phyloP scores from a whole-genome alignment of 208 protist species.

The Trypanosoma congolense region DNA sequence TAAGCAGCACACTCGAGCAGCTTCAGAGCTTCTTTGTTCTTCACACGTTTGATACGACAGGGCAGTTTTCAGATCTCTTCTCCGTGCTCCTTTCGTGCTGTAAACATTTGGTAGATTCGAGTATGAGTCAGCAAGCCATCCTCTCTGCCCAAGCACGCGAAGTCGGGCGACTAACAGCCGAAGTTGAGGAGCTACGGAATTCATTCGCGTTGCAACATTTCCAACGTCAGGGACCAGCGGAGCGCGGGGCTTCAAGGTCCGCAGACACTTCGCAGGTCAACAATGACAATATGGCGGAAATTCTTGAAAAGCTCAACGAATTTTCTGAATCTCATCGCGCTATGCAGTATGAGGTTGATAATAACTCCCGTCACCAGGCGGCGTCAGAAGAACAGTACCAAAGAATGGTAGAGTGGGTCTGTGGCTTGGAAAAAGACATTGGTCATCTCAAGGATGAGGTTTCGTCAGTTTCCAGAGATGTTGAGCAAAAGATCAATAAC shows the following conservation, averaged over 20 bases:
- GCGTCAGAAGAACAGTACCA: not conserved
- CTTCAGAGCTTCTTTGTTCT: slow-evolving; percentile 44
- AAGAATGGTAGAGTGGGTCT: not conserved
- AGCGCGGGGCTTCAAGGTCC: not conserved
- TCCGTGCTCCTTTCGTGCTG: slow-evolving; percentile 55
- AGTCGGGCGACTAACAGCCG: slow-evolving; percentile 10
- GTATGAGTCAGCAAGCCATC: slow-evolving; percentile 15
- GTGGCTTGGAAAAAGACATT: slow-evolving; percentile 14
- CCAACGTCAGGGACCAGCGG: not conserved
- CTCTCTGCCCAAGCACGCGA: slow-evolving; percentile 18
- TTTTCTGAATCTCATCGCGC: not conserved
- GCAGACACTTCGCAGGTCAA: not conserved
- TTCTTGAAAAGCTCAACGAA: not conserved
- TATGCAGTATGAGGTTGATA: not conserved
- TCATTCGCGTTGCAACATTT: not conserved
- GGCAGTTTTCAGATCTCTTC: slow-evolving; percentile 66
- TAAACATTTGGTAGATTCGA: slow-evolving; percentile 52
- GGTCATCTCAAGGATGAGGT: slow-evolving; percentile 8
- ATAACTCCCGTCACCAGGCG: not conserved
- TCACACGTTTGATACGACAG: slow-evolving; percentile 67
- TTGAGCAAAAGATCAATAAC: slow-evolving; percentile 1
- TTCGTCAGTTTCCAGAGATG: slow-evolving; percentile 9
- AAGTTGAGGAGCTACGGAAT: slow-evolving; percentile 13
- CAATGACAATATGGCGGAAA: not conserved
- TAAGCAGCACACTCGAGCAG: slow-evolving; percentile 26